A percentile compares a stretch with the other conserved stretches of the same genome.
Evolutionary conservation across 768 basidiomycete genomes (phyloP).

Genomic region (Kwoniella mangroviensis): DNA sequence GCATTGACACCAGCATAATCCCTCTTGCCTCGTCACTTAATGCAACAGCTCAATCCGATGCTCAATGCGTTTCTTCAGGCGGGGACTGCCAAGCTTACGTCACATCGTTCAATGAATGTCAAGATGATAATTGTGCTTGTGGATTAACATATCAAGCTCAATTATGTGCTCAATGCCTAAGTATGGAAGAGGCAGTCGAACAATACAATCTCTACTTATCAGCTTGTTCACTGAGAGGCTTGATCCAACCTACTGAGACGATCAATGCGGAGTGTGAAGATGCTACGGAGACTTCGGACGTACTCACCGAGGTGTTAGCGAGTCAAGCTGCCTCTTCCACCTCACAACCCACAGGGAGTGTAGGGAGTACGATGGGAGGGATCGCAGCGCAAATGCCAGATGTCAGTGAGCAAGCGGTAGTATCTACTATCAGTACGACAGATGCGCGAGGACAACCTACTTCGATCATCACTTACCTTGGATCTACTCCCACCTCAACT

Average conservation of each 20-base stretch:
- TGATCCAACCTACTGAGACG: slow-evolving; percentile 13
- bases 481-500: background rate
- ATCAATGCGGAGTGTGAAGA: background rate
- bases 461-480: slow-evolving; percentile 3
- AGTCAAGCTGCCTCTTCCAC: slow-evolving; percentile 3
- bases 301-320: background rate
- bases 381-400: background rate
- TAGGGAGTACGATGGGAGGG: background rate
- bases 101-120: slow-evolving; percentile 3
- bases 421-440: background rate
- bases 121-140: slow-evolving; percentile 12
- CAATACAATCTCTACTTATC: slow-evolving; percentile 15
- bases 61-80: background rate
- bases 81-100: slow-evolving; percentile 15
- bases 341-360: no score
- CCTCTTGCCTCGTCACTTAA: slow-evolving; percentile 6
- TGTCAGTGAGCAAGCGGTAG: background rate
- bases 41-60: background rate
- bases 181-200: background rate
- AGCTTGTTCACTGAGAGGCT: slow-evolving; percentile 6
- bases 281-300: slow-evolving; percentile 1
- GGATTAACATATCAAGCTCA: slow-evolving; percentile 15
- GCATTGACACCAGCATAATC: background rate
- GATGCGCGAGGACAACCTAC: slow-evolving; percentile 6
- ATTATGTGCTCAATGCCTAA: slow-evolving; percentile 19